Percentiles rank a stretch among this genome's conserved stretches.
phyloP scores from a whole-genome alignment of 306 rosid genomes.

The Chamaecrista fasciculata region DNA sequence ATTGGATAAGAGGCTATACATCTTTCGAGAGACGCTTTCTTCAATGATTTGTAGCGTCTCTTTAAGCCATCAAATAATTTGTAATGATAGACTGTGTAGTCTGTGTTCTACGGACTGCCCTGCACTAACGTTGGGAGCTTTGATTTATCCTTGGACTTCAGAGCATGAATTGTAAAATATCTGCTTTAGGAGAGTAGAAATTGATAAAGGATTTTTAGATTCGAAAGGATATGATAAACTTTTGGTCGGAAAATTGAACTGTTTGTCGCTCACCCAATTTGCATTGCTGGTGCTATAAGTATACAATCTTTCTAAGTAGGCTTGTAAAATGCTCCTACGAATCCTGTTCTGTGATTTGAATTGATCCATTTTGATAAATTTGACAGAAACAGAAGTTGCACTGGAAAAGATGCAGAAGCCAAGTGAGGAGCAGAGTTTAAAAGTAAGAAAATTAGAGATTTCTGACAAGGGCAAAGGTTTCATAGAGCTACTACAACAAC shows the following conservation, averaged over 20 bases:
- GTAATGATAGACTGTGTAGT: background rate
- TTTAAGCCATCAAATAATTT: background rate
- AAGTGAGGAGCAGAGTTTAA: background rate
- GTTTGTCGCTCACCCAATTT: background rate
- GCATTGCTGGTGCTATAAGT: background rate
- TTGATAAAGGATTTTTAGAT: background rate
- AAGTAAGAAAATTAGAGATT: constrained; percentile 40
- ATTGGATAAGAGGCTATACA: background rate
- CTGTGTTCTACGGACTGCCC: background rate
- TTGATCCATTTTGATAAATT: background rate
- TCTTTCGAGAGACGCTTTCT: background rate
- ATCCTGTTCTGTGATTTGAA: background rate
- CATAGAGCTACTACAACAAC: constrained; percentile 63
- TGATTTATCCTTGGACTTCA: background rate
- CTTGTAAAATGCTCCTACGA: background rate
- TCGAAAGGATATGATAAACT: background rate
- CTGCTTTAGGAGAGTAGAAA: background rate
- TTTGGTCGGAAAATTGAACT: background rate
- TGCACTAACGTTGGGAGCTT: background rate
- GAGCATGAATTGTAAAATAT: background rate
- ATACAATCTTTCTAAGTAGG: background rate
- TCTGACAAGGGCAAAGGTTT: constrained; percentile 77
- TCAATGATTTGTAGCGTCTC: background rate
- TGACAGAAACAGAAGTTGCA: background rate
- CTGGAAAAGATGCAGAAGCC: constrained; percentile 6